Percentiles rank a stretch among this genome's conserved stretches.
These are phyloP conservation scores for Ogataea paradorogensis DNA, from an alignment of 805 yeast species.

Conservation along the genomic window DNA sequence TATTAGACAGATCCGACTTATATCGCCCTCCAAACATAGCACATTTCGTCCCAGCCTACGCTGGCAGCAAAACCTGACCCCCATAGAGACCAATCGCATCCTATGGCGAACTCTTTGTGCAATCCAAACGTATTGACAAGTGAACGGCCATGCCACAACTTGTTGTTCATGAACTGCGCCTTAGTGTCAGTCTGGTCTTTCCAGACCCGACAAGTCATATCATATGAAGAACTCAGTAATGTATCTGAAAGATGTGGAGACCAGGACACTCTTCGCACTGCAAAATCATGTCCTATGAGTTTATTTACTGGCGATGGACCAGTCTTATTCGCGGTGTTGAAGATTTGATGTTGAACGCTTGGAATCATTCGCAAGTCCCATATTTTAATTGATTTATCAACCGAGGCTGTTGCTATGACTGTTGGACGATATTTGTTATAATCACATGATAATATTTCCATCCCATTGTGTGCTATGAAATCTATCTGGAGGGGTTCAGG, in stretches of 20 bases:
- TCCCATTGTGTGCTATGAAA: constrained; percentile 71
- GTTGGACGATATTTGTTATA: constrained; percentile 86
- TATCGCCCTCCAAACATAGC: constrained; percentile 80
- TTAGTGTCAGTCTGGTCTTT: constrained; percentile 61
- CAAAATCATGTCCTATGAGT: constrained; percentile 83
- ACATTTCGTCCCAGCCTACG: constrained; percentile 96
- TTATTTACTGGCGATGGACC: constrained; percentile 75
- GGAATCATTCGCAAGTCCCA: constrained; percentile 84
- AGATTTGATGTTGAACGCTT: constrained; percentile 8
- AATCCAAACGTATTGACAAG: constrained; percentile 55
- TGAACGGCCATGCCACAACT: constrained; percentile 47
- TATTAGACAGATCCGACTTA: not conserved
- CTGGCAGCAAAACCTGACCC: constrained; percentile 95
- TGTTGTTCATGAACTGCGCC: constrained; percentile 51
- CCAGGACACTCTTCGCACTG: constrained; percentile 81
- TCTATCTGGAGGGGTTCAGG: constrained; percentile 59
- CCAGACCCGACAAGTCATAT: constrained; percentile 92
- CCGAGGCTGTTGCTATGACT: constrained; percentile 86
- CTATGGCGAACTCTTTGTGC: constrained; percentile 88
- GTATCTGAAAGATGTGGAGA: constrained; percentile 79
- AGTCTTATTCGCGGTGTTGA: constrained; percentile 41
- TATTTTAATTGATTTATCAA: constrained; percentile 75
- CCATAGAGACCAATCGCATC: constrained; percentile 95
- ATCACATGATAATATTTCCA: constrained; percentile 78
- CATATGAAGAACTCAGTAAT: constrained; percentile 77